These are phyloP conservation scores for Pyrrhoderma lamaoense DNA, from an alignment of 1,284 basidiomycete genomes.

Conservation along the genomic window DNA sequence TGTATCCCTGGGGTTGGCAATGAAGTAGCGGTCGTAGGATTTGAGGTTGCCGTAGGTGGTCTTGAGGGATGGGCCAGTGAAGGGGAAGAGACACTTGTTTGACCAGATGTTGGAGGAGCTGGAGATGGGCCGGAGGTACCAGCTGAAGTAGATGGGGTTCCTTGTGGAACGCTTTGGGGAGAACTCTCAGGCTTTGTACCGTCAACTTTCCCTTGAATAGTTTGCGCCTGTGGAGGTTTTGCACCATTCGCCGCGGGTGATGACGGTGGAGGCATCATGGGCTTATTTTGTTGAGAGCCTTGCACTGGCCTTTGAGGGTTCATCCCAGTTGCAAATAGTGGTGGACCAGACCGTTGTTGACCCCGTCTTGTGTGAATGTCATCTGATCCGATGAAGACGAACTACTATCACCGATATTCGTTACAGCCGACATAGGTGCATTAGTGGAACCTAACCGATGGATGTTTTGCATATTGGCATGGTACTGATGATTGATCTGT, in stretches of 20 bases:
- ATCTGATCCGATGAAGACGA: conserved; percentile 8
- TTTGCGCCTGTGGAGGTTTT: background rate
- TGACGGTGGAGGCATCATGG: conserved; percentile 11
- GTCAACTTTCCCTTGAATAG: conserved; percentile 1
- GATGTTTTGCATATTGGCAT: conserved; percentile 6
- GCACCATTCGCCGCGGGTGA: conserved; percentile 9
- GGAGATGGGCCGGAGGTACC: conserved; percentile 11
- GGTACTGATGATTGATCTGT: conserved; percentile 5
- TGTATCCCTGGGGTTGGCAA: background rate
- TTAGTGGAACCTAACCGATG: conserved; percentile 10
- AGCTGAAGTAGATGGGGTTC: conserved; percentile 2
- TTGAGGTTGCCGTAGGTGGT: conserved; percentile 11
- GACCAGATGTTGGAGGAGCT: conserved; percentile 1
- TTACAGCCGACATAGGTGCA: conserved; percentile 4
- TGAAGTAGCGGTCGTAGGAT: background rate
- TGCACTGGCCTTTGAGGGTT: background rate
- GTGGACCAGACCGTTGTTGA: conserved; percentile 6
- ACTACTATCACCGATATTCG: conserved; percentile 6
- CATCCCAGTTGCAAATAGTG: conserved; percentile 8
- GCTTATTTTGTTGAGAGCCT: background rate
- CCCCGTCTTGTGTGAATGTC: conserved; percentile 6
- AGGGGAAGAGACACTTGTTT: conserved; percentile 2
- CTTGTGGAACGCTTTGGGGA: conserved; percentile 7
- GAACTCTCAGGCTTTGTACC: conserved; percentile 9
- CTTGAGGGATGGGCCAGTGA: conserved; percentile 8